Evolutionary conservation across 164 flowering plant species (phyloP), one percentile per base, ranked within the genome.

Genomic region (Akebia trifoliata): DNA sequence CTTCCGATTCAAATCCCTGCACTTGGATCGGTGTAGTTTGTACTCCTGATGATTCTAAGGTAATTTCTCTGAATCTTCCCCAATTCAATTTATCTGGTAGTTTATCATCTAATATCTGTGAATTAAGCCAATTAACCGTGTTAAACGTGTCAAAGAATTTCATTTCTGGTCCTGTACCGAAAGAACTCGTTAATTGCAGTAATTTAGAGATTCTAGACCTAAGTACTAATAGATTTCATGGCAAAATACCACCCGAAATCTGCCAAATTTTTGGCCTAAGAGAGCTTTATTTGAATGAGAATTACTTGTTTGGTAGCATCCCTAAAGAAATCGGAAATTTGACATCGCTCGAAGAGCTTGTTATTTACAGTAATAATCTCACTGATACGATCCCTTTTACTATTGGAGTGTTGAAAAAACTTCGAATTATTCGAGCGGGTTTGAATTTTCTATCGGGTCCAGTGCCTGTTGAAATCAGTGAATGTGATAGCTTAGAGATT

Each of bases 111-210:
- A 56, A 49, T 59, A 63, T 83, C 30, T 72, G 85, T 47, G 32
- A 63, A 17, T 76, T 81, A 39, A 54, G 59, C 54, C 34, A 36
- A 22, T 69, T 81, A 21, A 38, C 42, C 6, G 47, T 43, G 22
- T 39, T 83, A 15, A 77, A 83, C 49, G 22, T 81, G 38, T 81
- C 89, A 0, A 60, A 49, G 3, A 83, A 81, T 55, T 64, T 67
- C 59, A 62, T 84, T 37, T 71, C 80, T n/a, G 90, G 82, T 52
- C 67, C 73, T 22, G 48, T 81, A 43, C 83, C 87, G 35, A n/a
- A 17, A 15, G 68, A 63, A 26, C 54, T 81, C 39, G 60, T 50
- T 40, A 3, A 51, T 12, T 78, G 82, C 47, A 57, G n/a, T 12
- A 63, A 53, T 34, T 65, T 79, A 29, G 65, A 76, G 67, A 53